These are phyloP conservation scores for Mariannaea elegans DNA, from an alignment of 2,329 filamentous ascomycete genomes.

Conservation along the genomic window DNA sequence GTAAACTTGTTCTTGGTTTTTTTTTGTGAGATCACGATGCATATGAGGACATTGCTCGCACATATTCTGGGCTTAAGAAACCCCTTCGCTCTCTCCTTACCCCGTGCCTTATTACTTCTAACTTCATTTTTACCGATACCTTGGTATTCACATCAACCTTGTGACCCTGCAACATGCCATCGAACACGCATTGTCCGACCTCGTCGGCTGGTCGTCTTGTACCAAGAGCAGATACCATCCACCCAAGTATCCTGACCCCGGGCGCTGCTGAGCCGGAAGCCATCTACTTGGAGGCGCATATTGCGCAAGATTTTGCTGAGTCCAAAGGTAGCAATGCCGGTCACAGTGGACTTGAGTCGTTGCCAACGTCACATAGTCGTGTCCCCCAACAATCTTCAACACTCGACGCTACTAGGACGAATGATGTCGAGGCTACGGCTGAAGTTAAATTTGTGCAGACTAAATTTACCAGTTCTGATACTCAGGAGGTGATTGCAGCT, in stretches of 20 bases:
- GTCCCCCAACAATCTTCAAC: too few species aligned
- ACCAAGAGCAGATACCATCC: neutral
- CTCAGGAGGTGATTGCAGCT: neutral
- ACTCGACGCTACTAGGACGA: neutral
- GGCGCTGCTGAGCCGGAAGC: neutral
- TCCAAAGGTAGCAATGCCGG: too few species aligned
- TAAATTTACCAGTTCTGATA: too few species aligned
- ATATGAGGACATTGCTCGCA: too few species aligned
- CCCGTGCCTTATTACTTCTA: too few species aligned
- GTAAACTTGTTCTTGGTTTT: conserved; percentile 2
- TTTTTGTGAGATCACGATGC: too few species aligned
- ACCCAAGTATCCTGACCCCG: neutral
- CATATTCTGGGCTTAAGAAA: too few species aligned
- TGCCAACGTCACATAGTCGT: neutral
- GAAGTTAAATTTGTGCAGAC: neutral
- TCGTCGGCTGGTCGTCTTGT: neutral
- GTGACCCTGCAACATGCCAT: neutral
- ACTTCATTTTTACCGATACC: too few species aligned
- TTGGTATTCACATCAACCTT: too few species aligned
- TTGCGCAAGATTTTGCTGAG: neutral
- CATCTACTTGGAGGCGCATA: neutral
- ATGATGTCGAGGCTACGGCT: neutral
- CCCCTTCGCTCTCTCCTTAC: too few species aligned
- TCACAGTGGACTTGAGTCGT: neutral
- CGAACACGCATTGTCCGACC: neutral